Evolutionary conservation across 1,139 yeast genomes (phyloP).

Genomic region (Protomyces arabidopsidicola): DNA sequence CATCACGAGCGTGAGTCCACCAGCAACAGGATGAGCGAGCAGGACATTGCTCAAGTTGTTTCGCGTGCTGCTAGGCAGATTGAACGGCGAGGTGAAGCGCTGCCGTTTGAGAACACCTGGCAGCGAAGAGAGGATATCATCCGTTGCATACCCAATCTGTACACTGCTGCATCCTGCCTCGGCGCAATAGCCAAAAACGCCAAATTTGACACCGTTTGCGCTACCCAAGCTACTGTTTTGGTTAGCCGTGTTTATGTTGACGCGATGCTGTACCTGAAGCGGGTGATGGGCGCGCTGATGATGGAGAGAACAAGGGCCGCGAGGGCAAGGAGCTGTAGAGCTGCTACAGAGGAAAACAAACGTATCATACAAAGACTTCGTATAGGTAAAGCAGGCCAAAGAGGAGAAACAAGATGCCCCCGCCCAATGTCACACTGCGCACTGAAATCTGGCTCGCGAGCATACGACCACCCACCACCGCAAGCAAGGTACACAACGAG

Average conservation of each 20-base stretch:
- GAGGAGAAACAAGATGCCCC: conserved; percentile 76
- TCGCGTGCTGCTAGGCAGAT: conserved; percentile 54
- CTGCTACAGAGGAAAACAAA: background rate
- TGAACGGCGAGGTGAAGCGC: conserved; percentile 44
- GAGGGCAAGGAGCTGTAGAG: conserved; percentile 46
- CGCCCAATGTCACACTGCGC: conserved; percentile 88
- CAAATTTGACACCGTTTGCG: conserved; percentile 47
- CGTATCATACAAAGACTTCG: conserved; percentile 39
- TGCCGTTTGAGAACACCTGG: background rate
- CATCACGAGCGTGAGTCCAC: conserved; percentile 64
- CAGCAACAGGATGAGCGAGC: conserved; percentile 75
- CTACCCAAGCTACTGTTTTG: conserved; percentile 41
- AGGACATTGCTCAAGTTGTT: conserved; percentile 64
- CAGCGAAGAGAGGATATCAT: conserved; percentile 11
- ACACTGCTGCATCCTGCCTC: conserved; percentile 48
- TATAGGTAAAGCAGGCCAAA: conserved; percentile 77
- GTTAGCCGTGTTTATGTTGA: conserved; percentile 33
- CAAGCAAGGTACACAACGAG: conserved; percentile 80
- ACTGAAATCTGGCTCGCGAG: conserved; percentile 84
- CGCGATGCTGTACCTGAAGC: conserved; percentile 44
- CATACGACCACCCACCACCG: conserved; percentile 89
- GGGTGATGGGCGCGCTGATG: conserved; percentile 60
- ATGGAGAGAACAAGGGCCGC: conserved; percentile 53
- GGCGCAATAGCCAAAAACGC: conserved; percentile 80
- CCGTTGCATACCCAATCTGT: conserved; percentile 49